Conservation (phyloP, 306 rosid species). For the Quercus agrifolia region DNA sequence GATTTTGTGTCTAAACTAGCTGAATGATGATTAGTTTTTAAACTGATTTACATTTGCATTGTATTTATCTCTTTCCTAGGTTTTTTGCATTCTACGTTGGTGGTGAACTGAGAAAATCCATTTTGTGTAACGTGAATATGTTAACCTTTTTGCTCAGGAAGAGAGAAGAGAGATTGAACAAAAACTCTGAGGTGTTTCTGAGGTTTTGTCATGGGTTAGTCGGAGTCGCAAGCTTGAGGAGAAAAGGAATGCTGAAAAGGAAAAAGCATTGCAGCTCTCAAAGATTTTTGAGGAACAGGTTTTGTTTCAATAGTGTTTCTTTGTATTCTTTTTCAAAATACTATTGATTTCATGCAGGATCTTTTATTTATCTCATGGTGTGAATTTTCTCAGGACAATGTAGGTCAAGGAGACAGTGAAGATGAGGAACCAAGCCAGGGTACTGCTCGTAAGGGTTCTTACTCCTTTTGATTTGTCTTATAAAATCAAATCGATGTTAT, state of each 20-base stretch:
- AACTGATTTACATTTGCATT: not conserved
- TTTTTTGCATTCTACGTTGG: not conserved
- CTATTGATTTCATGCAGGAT: slow-evolving; percentile 6
- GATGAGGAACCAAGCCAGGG: slow-evolving; percentile 58
- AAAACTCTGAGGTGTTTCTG: slow-evolving; percentile 62
- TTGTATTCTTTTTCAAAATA: slow-evolving; percentile 4
- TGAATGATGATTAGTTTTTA: not conserved
- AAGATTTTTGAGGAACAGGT: slow-evolving; percentile 93
- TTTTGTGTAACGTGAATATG: not conserved
- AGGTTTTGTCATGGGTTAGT: slow-evolving; percentile 74
- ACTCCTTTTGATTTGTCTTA: not conserved
- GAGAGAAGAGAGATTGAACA: slow-evolving; percentile 74
- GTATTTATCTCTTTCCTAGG: not conserved
- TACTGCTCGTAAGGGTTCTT: slow-evolving; percentile 41
- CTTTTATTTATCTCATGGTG: slow-evolving; percentile 5
- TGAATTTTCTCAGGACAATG: slow-evolving; percentile 63
- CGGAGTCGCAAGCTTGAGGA: slow-evolving; percentile 73
- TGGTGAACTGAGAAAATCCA: not conserved
- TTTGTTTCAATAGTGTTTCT: slow-evolving; percentile 1
- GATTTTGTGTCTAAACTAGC: not conserved
- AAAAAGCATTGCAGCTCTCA: slow-evolving; percentile 77
- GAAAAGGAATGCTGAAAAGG: slow-evolving; percentile 51
- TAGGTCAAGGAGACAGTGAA: slow-evolving; percentile 75
- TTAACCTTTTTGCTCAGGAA: slow-evolving; percentile 43
- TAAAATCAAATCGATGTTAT: not conserved